Evolutionary conservation across 306 rosid species (phyloP).

Genomic region (Castanopsis chinensis): DNA sequence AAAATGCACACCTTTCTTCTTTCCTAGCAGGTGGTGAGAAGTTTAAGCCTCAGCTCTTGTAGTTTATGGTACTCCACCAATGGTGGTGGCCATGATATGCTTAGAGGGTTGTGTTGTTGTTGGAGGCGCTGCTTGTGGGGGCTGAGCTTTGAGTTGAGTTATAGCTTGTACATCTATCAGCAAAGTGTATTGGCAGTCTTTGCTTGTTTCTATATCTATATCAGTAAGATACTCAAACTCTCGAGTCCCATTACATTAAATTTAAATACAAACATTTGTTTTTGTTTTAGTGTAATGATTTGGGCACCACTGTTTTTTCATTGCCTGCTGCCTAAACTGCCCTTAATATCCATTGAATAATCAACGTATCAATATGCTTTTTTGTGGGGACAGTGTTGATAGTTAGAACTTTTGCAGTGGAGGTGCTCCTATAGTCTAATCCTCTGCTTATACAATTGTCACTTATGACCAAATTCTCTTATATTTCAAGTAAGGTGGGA

Average conservation of each 20-base stretch:
- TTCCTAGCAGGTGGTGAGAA: not conserved
- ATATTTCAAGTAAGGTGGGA: not conserved
- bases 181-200: too few relatives aligned
- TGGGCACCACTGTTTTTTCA: slow-evolving; percentile 22
- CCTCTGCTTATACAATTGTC: not conserved
- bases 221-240: not conserved
- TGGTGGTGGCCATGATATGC: slow-evolving; percentile 45
- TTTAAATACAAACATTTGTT: slow-evolving; percentile 31
- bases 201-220: too few relatives aligned
- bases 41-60: not conserved
- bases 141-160: slow-evolving; percentile 6
- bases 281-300: slow-evolving; percentile 18
- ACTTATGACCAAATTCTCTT: not conserved
- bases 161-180: too few relatives aligned
- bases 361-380: not conserved
- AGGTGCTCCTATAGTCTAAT: not conserved
- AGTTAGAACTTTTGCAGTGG: not conserved
- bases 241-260: not conserved
- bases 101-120: slow-evolving; percentile 26
- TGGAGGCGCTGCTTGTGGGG: slow-evolving; percentile 17
- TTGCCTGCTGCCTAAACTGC: slow-evolving; percentile 23
- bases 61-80: slow-evolving; percentile 14
- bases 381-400: slow-evolving; percentile 10
- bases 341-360: slow-evolving; percentile 20
- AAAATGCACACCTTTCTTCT: slow-evolving; percentile 16